phyloP scores from a whole-genome alignment of 2,329 filamentous ascomycete genomes.

The Tolypocladium tundrense region DNA sequence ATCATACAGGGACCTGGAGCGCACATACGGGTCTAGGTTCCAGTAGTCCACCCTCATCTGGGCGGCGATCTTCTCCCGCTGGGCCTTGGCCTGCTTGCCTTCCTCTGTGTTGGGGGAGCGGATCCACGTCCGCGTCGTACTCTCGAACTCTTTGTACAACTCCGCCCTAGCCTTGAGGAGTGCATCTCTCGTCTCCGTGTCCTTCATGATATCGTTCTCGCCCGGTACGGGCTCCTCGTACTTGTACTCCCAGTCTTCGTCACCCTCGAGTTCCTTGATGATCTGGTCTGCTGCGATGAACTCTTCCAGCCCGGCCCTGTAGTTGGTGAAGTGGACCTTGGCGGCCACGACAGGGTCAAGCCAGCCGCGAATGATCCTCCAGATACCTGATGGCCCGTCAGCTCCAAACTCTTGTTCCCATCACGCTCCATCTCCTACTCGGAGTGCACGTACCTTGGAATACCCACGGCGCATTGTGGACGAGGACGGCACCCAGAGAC shows the following conservation, averaged over 20 bases:
- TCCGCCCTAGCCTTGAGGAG: slow-evolving; percentile 53
- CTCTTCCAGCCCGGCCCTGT: slow-evolving; percentile 62
- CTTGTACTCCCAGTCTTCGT: slow-evolving; percentile 73
- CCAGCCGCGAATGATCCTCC: slow-evolving; percentile 93
- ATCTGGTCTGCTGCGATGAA: slow-evolving; percentile 66
- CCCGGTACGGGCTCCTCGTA: slow-evolving; percentile 67
- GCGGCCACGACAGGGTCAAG: slow-evolving; percentile 89
- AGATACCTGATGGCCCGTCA: slow-evolving; percentile 52
- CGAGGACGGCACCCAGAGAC: slow-evolving; percentile 75
- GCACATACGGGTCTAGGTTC: slow-evolving; percentile 76
- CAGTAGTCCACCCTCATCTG: slow-evolving; percentile 70
- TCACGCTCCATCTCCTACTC: not conserved
- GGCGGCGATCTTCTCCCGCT: slow-evolving; percentile 51
- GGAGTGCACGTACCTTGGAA: slow-evolving; percentile 59
- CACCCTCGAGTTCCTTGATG: slow-evolving; percentile 73
- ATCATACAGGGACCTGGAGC: slow-evolving; percentile 79
- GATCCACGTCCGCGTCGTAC: slow-evolving; percentile 68
- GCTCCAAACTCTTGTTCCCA: not conserved
- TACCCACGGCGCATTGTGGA: slow-evolving; percentile 95
- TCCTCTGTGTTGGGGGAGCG: slow-evolving; percentile 27
- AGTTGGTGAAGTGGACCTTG: slow-evolving; percentile 91
- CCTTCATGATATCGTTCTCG: slow-evolving; percentile 70
- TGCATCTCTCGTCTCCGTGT: slow-evolving; percentile 49
- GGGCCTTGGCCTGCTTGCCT: slow-evolving; percentile 37
- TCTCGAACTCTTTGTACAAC: slow-evolving; percentile 66